Evolutionary conservation across 1,284 basidiomycete species (phyloP), one percentile per base, ranked within the genome.

Genomic region (Tilletia indica): DNA sequence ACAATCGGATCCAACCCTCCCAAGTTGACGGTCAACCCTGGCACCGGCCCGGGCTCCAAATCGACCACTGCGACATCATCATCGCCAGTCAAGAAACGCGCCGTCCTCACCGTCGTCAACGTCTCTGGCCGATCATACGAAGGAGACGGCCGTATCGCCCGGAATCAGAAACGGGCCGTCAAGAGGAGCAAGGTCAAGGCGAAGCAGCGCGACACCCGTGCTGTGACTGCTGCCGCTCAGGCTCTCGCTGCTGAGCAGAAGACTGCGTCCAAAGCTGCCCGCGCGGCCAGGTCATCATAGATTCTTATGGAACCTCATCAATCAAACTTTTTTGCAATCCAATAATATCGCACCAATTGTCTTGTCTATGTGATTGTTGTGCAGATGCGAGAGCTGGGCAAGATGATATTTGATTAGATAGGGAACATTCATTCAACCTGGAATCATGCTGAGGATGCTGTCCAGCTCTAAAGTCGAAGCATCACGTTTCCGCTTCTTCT

Each of bases 121-220:
- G 74, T 78, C 12, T 69, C 74, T 11, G 77, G 73, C 8, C 71
- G 73, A 36, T 77, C 76, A 31, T 78, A 78, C 72, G 72, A 73
- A 70, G 77, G 77, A n/a, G 77, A 74, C 5, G 77, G 76, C 19
- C 70, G 74, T 12, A 67, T 76, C 9, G 69, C 72, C 48, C 69
- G 76, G 25, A 78, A 77, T 39, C 68, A 69, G 16, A 72, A 74
- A 34, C 68, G 74, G 19, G 77, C 77, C 6, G 73, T 70, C 34
- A 78, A 77, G 74, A 25, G 61, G 8, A 74, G 76, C 56, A 74
- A 74, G 21, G 71, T 67, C 19, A 38, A 49, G 36, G 68, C 47
- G 36, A 69, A 69, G 68, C 63, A 67, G 34, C 61, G 61, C 16
- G 38, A 34, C 3, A 34, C 11, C 12, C 31, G 61, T 3, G 61